These are phyloP conservation scores for Solioccasus polychromus DNA, from an alignment of 768 basidiomycete species.

Conservation along the genomic window DNA sequence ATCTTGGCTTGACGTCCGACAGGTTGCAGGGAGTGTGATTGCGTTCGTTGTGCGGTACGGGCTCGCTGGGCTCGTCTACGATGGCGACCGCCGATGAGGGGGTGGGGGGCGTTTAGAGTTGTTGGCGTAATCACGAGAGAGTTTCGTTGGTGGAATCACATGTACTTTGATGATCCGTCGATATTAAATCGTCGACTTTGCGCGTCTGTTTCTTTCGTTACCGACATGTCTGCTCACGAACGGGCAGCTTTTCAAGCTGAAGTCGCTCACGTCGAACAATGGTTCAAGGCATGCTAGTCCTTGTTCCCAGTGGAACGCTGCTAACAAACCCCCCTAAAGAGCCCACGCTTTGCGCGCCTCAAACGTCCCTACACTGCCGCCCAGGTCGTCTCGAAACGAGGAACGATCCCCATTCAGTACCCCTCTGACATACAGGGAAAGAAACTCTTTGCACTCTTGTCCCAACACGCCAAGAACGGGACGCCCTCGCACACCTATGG, in stretches of 20 bases:
- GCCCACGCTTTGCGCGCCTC: slow-evolving; percentile 81
- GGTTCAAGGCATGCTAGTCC: slow-evolving; percentile 77
- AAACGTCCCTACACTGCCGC: slow-evolving; percentile 90
- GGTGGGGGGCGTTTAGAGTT: slow-evolving; percentile 6
- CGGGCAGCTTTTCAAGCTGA: slow-evolving; percentile 72
- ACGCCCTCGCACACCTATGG: slow-evolving; percentile 96
- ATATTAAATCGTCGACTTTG: background rate
- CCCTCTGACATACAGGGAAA: slow-evolving; percentile 82
- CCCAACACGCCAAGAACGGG: slow-evolving; percentile 69
- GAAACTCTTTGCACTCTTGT: slow-evolving; percentile 79
- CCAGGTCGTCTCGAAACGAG: slow-evolving; percentile 92
- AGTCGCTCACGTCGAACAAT: slow-evolving; percentile 80
- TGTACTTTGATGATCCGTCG: background rate
- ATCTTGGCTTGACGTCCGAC: too few species aligned
- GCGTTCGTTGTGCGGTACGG: slow-evolving; percentile 92
- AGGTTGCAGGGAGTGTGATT: slow-evolving; percentile 72
- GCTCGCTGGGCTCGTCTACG: slow-evolving; percentile 84
- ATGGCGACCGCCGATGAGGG: slow-evolving; percentile 82
- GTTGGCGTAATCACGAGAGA: slow-evolving; percentile 24
- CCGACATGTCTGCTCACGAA: slow-evolving; percentile 57
- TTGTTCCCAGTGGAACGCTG: background rate
- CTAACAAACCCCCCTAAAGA: slow-evolving; percentile 42
- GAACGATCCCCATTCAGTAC: slow-evolving; percentile 81
- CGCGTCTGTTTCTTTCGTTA: background rate
- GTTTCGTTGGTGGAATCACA: background rate